These are phyloP conservation scores for Oenanthe javanica DNA, from an alignment of 140 eudicot species.

Conservation along the genomic window DNA sequence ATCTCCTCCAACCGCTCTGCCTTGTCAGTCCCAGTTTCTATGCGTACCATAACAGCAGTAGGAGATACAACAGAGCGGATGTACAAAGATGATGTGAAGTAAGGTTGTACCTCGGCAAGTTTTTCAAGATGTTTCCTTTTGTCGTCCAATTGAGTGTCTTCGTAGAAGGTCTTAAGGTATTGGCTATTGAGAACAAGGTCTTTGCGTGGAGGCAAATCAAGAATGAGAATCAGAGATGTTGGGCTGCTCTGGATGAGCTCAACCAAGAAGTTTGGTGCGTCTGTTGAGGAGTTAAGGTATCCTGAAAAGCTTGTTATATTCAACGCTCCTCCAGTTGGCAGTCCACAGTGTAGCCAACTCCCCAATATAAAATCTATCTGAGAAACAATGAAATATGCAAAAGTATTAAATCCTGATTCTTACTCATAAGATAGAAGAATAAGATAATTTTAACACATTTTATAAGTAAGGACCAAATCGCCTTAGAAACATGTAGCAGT, in stretches of 20 bases:
- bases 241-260: conserved; percentile 78
- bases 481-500: background rate
- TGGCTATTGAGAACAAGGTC: conserved; percentile 68
- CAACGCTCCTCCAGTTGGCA: conserved; percentile 77
- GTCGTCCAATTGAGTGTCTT: conserved; percentile 63
- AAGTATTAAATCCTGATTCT: background rate
- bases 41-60: conserved; percentile 46
- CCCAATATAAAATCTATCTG: conserved; percentile 83
- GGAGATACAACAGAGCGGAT: conserved; percentile 69
- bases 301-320: conserved; percentile 74
- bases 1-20: conserved; percentile 45
- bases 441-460: background rate
- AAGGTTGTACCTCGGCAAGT: conserved; percentile 59
- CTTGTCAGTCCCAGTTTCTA: conserved; percentile 35
- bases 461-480: background rate
- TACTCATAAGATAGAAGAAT: background rate
- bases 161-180: conserved; percentile 78
- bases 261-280: conserved; percentile 72
- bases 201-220: conserved; percentile 74
- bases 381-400: conserved; percentile 2
- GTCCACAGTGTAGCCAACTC: conserved; percentile 76
- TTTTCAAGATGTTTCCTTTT: conserved; percentile 51
- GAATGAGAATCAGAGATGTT: conserved; percentile 58
- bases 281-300: conserved; percentile 60
- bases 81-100: conserved; percentile 62